These are phyloP conservation scores for Juncus inflexus DNA, from an alignment of 176 grass and related monocot species.

Conservation along the genomic window DNA sequence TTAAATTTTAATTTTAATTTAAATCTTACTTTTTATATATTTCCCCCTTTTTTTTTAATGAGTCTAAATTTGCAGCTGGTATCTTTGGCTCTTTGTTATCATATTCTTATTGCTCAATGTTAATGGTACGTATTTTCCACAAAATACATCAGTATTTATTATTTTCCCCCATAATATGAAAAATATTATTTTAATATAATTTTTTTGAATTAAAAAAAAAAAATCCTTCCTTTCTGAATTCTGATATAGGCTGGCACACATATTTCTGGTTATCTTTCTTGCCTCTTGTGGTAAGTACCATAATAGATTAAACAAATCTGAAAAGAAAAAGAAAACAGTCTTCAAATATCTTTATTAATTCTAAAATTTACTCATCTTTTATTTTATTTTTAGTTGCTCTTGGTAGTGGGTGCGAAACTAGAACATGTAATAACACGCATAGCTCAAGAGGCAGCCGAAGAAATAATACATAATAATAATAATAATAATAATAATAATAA, in stretches of 20 bases:
- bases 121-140: slow-evolving; percentile 45
- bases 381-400: slow-evolving; percentile 48
- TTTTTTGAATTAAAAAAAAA: slow-evolving; percentile 7
- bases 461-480: background rate
- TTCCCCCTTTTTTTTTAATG: slow-evolving; percentile 8
- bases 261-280: slow-evolving; percentile 95
- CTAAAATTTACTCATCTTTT: slow-evolving; percentile 27
- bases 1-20: slow-evolving; percentile 17
- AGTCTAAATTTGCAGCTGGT: slow-evolving; percentile 59
- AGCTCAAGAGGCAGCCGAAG: slow-evolving; percentile 52
- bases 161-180: too few relatives aligned
- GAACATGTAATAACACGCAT: slow-evolving; percentile 70
- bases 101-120: slow-evolving; percentile 82
- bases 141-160: background rate
- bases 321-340: too few relatives aligned
- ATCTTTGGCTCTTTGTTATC: slow-evolving; percentile 78
- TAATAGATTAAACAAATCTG: background rate
- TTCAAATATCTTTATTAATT: background rate
- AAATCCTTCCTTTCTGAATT: slow-evolving; percentile 20
- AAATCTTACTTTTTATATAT: slow-evolving; percentile 12
- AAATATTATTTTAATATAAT: background rate
- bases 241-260: slow-evolving; percentile 90
- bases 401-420: slow-evolving; percentile 75
- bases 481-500: too few relatives aligned
- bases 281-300: slow-evolving; percentile 83